Conservation (phyloP, 441 rosid genomes). For the Hura crepitans region DNA sequence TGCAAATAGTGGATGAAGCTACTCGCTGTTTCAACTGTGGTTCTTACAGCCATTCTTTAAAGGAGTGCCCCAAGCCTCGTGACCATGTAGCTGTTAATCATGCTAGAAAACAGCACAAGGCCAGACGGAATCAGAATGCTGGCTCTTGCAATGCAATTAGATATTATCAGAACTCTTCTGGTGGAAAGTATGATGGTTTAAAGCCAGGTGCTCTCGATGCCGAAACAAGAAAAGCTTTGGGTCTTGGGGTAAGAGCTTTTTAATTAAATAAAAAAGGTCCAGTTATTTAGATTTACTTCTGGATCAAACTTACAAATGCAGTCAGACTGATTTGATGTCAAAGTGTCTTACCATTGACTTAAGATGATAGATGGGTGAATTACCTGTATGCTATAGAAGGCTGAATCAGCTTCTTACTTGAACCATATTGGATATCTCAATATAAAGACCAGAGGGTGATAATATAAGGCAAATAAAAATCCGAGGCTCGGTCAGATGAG, state of each 20-base stretch:
- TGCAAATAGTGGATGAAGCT: conserved; percentile 66
- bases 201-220: conserved; percentile 82
- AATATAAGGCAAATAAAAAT: no score
- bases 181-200: conserved; percentile 83
- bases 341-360: no score
- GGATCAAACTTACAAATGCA: neutral
- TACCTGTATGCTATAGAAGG: no score
- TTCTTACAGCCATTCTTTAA: conserved; percentile 82
- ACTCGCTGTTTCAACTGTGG: conserved; percentile 97
- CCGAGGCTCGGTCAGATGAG: no score
- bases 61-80: conserved; percentile 85
- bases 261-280: neutral
- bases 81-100: conserved; percentile 68
- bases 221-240: conserved; percentile 73
- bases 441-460: no score
- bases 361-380: no score
- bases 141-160: conserved; percentile 56
- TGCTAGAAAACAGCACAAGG: conserved; percentile 78
- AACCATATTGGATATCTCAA: no score
- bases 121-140: conserved; percentile 57
- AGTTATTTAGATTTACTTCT: conserved; percentile 3
- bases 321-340: neutral
- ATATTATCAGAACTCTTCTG: conserved; percentile 63
- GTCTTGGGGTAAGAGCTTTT: conserved; percentile 66
- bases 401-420: no score